Evolutionary conservation across 2,329 filamentous ascomycete species (phyloP), one percentile per base, ranked within the genome.

Genomic region (Scedosporium apiospermum): DNA sequence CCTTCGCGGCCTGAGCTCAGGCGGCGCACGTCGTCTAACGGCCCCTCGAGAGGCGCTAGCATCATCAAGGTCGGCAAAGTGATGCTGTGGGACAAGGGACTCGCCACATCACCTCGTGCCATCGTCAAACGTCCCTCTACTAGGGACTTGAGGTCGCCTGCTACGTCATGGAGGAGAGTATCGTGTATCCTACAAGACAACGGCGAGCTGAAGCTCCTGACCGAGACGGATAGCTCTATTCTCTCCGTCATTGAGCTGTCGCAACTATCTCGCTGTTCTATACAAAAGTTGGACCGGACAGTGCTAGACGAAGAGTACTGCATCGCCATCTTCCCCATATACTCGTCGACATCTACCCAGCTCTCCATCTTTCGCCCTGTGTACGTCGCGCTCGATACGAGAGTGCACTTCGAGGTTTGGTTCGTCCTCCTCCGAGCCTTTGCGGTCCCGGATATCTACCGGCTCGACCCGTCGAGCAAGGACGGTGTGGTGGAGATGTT

Each of bases 61-160:
- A 95, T 98, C 67, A 98, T 98, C 78, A 99, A 98, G 72, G 91
- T 97, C 58, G 95, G 92, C 62, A 93, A 92, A 71, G 85, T 96
- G 71, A 87, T 92, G 70, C 81, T 96, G 57, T 97, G 93, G 93
- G 92, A 98, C 74, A 95, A 89, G 71, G 88, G 87, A 1, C 70
- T 77, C 6, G 79, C 84, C 12, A 74, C 75, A 18, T 80, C 81
- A 44, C 83, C 85, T 5, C 76, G 79, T 55, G 78, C 83, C 18
- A 81, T 87, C 63, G 78, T 84, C 59, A 82, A 80, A 67, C 76
- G 82, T 3, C 79, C 84, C 2, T 86, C 84, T 1, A 83, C 83
- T 1, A 77, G 82, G 64, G 83, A 87, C 69, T 69, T 82, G 26
- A 77, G 79, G 30, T 80, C 81, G 12, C 74, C 79, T 0, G 76